Conservation (phyloP, 108 stramenopile species). For the Cyclotella atomus region DNA sequence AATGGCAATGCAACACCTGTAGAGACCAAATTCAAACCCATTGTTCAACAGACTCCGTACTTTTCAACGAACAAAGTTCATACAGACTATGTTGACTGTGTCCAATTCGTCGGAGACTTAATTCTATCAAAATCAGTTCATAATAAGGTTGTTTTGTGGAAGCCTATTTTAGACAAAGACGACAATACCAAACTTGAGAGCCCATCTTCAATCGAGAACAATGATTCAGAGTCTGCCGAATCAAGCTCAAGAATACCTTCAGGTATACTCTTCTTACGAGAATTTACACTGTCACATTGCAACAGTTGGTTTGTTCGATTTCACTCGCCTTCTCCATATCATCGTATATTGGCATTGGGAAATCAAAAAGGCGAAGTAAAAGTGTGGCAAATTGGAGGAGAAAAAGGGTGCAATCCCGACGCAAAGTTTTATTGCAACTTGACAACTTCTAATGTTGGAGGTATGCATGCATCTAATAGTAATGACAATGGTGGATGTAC, state of each 20-base stretch:
- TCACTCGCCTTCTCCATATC: conserved; percentile 45
- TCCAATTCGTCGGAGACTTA: conserved; percentile 80
- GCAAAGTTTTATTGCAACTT: conserved; percentile 43
- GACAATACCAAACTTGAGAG: neutral
- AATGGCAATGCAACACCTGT: neutral
- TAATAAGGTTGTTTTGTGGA: conserved; percentile 79
- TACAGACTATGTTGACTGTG: conserved; percentile 77
- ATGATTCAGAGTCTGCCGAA: conserved; percentile 12
- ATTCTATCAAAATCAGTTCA: conserved; percentile 77
- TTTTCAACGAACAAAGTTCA: conserved; percentile 80
- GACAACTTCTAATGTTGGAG: conserved; percentile 12
- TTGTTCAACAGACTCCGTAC: conserved; percentile 65
- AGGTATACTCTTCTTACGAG: conserved; percentile 37
- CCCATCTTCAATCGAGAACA: neutral
- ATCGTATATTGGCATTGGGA: conserved; percentile 67
- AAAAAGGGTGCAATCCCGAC: conserved; percentile 29
- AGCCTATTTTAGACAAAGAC: conserved; percentile 51
- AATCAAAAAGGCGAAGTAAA: conserved; percentile 68
- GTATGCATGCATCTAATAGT: neutral
- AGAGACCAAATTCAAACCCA: conserved; percentile 14
- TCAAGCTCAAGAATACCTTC: conserved; percentile 25
- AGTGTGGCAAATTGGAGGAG: conserved; percentile 70
- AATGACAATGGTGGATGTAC: conserved; percentile 23
- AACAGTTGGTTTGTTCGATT: conserved; percentile 77
- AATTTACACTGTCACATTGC: conserved; percentile 45